Base-by-base conservation (phyloP, 257 asterid genomes). In the Pogostemon cablin region DNA sequence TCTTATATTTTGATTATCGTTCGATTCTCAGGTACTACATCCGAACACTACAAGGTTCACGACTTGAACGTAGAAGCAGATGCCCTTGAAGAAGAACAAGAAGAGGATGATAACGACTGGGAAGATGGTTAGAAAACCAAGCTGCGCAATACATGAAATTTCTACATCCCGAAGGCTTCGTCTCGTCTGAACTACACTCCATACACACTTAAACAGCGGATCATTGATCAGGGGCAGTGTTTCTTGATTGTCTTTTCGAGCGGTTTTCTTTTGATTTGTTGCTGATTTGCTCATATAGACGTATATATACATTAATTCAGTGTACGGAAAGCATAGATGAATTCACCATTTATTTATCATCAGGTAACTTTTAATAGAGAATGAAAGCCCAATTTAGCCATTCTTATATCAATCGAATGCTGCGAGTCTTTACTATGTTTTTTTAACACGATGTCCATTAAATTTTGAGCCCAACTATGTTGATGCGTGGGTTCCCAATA, bases 1-100 rank as follows among this genome's bases (percentile, higher is more conserved):
- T 75, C 11, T 47, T 40, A 41, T 25, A 55, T 39, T 40, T 15
- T 62, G 42, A 15, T 38, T 68, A 41, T 9, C 60, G 54, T 48
- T 9, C 20, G 32, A 7, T 10, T 53, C 67, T 1, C 84, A 78
- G 95, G 87, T 43, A 72, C 61, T 72, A 50, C 79, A 17, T 73
- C 82, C 7, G 86, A 75, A 63, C 78, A 55, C 17, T 85, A 72
- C 68, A 90, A 88, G 74, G 92, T 86, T 10, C 46, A 81, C 5
- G 96, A 90, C 89, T 79, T 90, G 64, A 90, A 90, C 42, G 85
- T 86, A 53, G 86, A 85, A 83, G 97, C 95, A 39, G 95, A 80
- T 70, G 88, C 86, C 79, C 58, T 78, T 44, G 87, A 79, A 20
- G 88, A 84, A 1, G 93, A 85, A 0, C 89, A 86, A 42, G 96